These are phyloP conservation scores for Arthrobotrys conoides DNA, from an alignment of 2,329 filamentous ascomycete species.

Conservation along the genomic window DNA sequence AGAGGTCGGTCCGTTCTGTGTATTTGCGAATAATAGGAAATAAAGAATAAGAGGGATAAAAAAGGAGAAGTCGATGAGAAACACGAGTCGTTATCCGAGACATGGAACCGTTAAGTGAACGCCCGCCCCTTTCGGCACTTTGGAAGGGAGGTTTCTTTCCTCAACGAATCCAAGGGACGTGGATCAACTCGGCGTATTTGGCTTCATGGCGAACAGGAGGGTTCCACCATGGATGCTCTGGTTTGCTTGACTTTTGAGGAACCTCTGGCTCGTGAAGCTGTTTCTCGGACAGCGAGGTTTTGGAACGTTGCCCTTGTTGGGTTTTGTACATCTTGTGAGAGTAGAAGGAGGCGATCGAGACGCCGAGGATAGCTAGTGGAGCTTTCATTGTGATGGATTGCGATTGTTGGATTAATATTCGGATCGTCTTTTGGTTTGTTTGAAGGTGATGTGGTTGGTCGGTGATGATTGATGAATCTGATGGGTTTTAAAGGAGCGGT, in stretches of 20 bases:
- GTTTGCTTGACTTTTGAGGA: slow-evolving; percentile 15
- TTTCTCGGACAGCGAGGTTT: slow-evolving; percentile 54
- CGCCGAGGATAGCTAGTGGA: slow-evolving; percentile 50
- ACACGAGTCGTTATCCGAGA: slow-evolving; percentile 13
- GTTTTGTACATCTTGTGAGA: slow-evolving; percentile 57
- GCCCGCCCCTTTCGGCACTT: not conserved
- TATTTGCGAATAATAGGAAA: slow-evolving; percentile 4
- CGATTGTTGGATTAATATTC: slow-evolving; percentile 13
- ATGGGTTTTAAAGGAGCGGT: not conserved
- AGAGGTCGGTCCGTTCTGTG: slow-evolving; percentile 16
- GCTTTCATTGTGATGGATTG: slow-evolving; percentile 49
- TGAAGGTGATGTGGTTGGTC: not conserved
- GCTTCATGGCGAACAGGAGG: slow-evolving; percentile 55
- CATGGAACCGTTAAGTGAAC: not conserved
- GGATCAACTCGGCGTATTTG: slow-evolving; percentile 59
- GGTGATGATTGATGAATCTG: slow-evolving; percentile 6
- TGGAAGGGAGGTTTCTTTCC: not conserved
- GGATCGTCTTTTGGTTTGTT: not conserved
- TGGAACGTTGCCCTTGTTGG: slow-evolving; percentile 54
- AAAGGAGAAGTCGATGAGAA: not conserved
- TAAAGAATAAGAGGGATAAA: not conserved
- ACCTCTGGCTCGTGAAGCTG: slow-evolving; percentile 31
- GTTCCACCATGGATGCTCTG: slow-evolving; percentile 55
- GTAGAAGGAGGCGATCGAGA: slow-evolving; percentile 58
- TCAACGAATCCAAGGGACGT: slow-evolving; percentile 55